Conservation (phyloP, 192 early-diverging fungal genomes). For the Coemansia reversa region DNA sequence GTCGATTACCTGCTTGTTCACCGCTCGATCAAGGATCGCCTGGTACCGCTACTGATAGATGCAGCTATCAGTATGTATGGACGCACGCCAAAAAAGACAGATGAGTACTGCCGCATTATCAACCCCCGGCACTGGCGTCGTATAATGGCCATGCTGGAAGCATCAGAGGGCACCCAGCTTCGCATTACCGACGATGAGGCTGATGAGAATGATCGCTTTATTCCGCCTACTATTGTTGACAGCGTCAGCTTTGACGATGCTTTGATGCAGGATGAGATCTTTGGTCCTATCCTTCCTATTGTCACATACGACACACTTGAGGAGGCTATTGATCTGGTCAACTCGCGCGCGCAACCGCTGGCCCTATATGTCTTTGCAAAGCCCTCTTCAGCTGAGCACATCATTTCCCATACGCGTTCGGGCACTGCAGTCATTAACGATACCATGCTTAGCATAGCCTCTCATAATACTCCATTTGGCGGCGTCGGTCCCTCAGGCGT, state of each 20-base stretch:
- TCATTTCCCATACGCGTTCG: slow-evolving; percentile 69
- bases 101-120: slow-evolving; percentile 71
- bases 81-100: slow-evolving; percentile 48
- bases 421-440: slow-evolving; percentile 84
- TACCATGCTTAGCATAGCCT: slow-evolving; percentile 61
- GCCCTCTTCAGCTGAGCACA: slow-evolving; percentile 54
- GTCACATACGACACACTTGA: slow-evolving; percentile 63
- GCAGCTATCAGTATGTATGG: slow-evolving; percentile 53
- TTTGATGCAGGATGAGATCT: slow-evolving; percentile 84
- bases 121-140: slow-evolving; percentile 69
- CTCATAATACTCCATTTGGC: slow-evolving; percentile 75
- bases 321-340: slow-evolving; percentile 64
- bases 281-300: slow-evolving; percentile 90
- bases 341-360: slow-evolving; percentile 70
- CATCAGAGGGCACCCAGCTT: slow-evolving; percentile 54
- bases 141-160: slow-evolving; percentile 56
- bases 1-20: slow-evolving; percentile 83
- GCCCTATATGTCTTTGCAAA: slow-evolving; percentile 75
- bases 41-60: slow-evolving; percentile 60
- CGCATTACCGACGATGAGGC: slow-evolving; percentile 56
- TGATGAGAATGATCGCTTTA: slow-evolving; percentile 64
- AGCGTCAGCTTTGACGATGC: slow-evolving; percentile 62
- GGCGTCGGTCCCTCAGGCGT: slow-evolving; percentile 84
- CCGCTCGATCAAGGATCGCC: slow-evolving; percentile 55
- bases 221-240: slow-evolving; percentile 81